A percentile compares a stretch with the other conserved stretches of the same genome.
Evolutionary conservation across 176 grass and related monocot genomes (phyloP).

Genomic region (Oryza officinalis): DNA sequence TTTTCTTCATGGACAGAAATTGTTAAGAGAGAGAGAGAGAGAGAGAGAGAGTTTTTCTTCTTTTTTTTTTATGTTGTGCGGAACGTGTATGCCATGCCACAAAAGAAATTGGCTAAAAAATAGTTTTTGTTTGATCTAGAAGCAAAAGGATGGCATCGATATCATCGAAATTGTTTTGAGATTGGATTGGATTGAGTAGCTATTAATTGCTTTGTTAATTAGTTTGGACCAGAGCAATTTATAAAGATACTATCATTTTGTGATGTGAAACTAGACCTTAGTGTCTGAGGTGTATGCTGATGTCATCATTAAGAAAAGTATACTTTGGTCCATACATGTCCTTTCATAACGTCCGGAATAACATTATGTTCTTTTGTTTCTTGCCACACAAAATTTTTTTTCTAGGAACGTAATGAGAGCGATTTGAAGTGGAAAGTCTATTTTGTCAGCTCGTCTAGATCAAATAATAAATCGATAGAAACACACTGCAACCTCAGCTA

Average conservation of each 20-base stretch:
- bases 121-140: neutral
- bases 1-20: conserved; percentile 17
- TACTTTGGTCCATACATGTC: neutral
- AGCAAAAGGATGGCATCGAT: neutral
- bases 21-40: neutral
- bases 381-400: neutral
- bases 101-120: neutral
- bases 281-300: neutral
- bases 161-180: neutral
- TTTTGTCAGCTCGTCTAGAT: conserved; percentile 11
- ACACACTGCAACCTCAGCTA: conserved; percentile 22
- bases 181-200: neutral
- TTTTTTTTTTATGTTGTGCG: neutral
- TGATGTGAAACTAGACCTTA: neutral
- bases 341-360: neutral
- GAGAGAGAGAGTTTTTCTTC: no score
- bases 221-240: neutral
- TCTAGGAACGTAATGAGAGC: neutral
- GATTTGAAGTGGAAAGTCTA: neutral
- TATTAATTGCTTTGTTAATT: neutral
- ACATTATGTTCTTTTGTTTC: neutral
- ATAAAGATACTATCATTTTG: neutral
- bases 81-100: conserved; percentile 25
- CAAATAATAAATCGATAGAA: neutral
- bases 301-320: neutral